Evolutionary conservation across 2,329 filamentous ascomycete species (phyloP).

Genomic region (Parastagonospora avenae): DNA sequence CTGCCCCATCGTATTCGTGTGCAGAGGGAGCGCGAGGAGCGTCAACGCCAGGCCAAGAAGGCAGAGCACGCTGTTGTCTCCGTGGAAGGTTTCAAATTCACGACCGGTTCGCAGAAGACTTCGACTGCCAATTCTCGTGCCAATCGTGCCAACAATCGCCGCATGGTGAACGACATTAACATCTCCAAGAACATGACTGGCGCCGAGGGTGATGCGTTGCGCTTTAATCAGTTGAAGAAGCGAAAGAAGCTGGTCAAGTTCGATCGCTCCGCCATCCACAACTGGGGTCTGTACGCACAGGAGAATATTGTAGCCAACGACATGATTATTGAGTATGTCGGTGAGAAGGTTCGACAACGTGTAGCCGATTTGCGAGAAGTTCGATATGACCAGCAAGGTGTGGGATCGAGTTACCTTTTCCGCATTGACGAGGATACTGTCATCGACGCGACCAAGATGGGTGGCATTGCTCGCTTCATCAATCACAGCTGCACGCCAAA

Average conservation of each 20-base stretch:
- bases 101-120: slow-evolving; percentile 72
- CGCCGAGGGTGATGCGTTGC: slow-evolving; percentile 84
- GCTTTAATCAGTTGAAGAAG: slow-evolving; percentile 99
- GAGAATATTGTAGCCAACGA: slow-evolving; percentile 97
- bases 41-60: slow-evolving; percentile 75
- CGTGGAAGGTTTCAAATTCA: slow-evolving; percentile 61
- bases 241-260: slow-evolving; percentile 99
- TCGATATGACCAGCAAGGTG: slow-evolving; percentile 91
- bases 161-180: slow-evolving; percentile 91
- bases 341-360: slow-evolving; percentile 94
- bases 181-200: slow-evolving; percentile 78
- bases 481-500: slow-evolving; percentile 98
- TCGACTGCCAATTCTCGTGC: slow-evolving; percentile 90
- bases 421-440: slow-evolving; percentile 97
- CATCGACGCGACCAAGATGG: slow-evolving; percentile 97
- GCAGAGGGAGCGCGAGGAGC: slow-evolving; percentile 86
- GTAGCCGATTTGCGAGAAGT: slow-evolving; percentile 96
- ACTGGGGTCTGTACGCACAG: slow-evolving; percentile 97
- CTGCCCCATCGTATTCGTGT: slow-evolving; percentile 97
- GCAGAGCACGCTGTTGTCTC: slow-evolving; percentile 52
- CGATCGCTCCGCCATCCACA: slow-evolving; percentile 95
- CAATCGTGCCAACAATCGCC: slow-evolving; percentile 93
- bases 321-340: slow-evolving; percentile 99
- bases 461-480: slow-evolving; percentile 97
- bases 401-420: slow-evolving; percentile 97